Base-by-base conservation (phyloP, 768 basidiomycete genomes). In the Lentinula boryana region DNA sequence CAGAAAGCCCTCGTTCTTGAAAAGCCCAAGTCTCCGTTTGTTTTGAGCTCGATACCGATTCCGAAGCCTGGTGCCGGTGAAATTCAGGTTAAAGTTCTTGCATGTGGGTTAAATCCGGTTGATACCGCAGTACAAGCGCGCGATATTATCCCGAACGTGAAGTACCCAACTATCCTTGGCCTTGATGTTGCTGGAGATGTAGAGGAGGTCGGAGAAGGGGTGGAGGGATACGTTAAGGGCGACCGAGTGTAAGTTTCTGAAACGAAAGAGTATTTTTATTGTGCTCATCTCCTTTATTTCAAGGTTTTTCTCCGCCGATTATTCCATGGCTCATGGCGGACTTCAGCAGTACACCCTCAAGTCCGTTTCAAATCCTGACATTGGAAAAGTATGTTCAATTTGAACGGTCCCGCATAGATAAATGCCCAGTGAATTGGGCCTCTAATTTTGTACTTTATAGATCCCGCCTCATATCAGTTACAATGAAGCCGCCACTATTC, bases 161-260 rank as follows among this genome's bases (percentile, higher is more conserved):
- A 71, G 16, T 84, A 70, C 63, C 84, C 80, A 13, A 74, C 75
- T 6, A 68, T 84, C 2, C 62, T 80, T 0, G 84, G 84, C 0
- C 71, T 68, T 9, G 84, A 86, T 58, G 71, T 75, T 35, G 79
- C 84, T 44, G 85, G 85, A 5, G 75, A 78, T 1, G 77, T 86
- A 4, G 78, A 75, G 21, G 75, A 71, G 31, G 72, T 85, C 44
- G 85, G 84, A 1, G 78, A 80, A 60, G 80, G 77, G 1, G 84
- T 86, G 5, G 74, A 71, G 10, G 70, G 71, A 40, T 78, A 83
- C 66, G 72, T 78, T 61, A 73, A 73, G 31, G 84, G 83, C 2
- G 83, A 86, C 66, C 72, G 76, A 66, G 81, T 86, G 81, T 83
- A 70, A 65, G 78, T 33, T 8, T 8, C 13, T 27, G 27, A 9